Conservation (phyloP, 2,329 filamentous ascomycete genomes). For the Tricladium varicosporioides region DNA sequence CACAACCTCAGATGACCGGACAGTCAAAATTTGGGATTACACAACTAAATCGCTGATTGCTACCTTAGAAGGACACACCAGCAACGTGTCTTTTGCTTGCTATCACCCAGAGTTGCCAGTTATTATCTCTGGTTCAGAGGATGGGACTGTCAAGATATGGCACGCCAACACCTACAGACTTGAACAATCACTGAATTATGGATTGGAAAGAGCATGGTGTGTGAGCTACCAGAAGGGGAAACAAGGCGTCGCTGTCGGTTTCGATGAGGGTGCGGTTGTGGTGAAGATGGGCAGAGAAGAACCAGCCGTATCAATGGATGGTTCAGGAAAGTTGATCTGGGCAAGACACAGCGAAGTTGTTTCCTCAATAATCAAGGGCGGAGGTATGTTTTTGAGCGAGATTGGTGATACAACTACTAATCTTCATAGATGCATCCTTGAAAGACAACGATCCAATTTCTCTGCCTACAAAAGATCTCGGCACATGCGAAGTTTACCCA, state of each 20-base stretch:
- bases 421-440: conserved; percentile 62
- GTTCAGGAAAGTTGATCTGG: conserved; percentile 94
- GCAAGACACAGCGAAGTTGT: conserved; percentile 93
- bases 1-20: conserved; percentile 93
- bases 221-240: conserved; percentile 92
- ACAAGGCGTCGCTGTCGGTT: conserved; percentile 92
- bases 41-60: conserved; percentile 97
- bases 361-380: conserved; percentile 91
- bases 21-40: conserved; percentile 98
- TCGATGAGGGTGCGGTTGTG: conserved; percentile 95
- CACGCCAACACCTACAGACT: conserved; percentile 96
- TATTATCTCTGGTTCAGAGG: conserved; percentile 96
- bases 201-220: conserved; percentile 95
- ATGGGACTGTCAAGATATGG: conserved; percentile 97
- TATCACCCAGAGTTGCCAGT: conserved; percentile 96
- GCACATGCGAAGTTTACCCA: conserved; percentile 94
- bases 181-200: conserved; percentile 95
- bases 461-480: conserved; percentile 89
- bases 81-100: conserved; percentile 96
- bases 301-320: conserved; percentile 96
- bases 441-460: conserved; percentile 89
- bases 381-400: conserved; percentile 45
- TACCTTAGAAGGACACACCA: conserved; percentile 93
- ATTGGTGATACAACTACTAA: no score
- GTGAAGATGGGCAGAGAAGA: conserved; percentile 97